Percentiles rank a stretch among this genome's conserved stretches.
Conservation (phyloP, 768 basidiomycete genomes). For the Galerina marginata region DNA sequence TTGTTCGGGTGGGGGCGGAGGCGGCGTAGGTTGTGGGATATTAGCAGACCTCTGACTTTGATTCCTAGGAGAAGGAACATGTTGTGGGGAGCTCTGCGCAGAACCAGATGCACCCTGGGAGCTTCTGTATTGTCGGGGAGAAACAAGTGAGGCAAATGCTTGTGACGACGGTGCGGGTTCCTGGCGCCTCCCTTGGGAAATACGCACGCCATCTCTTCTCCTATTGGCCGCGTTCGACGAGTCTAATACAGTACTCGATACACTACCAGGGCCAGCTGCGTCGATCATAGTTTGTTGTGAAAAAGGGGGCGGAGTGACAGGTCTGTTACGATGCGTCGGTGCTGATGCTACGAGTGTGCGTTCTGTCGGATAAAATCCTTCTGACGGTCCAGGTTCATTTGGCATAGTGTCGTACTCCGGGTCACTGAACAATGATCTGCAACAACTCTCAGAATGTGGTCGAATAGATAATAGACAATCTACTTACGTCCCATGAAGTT, state of each 20-base stretch:
- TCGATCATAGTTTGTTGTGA: constrained; percentile 18
- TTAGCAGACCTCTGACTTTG: not conserved
- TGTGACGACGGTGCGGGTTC: too few species aligned
- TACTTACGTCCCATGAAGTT: not conserved
- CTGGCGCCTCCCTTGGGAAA: too few species aligned
- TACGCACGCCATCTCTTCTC: not conserved
- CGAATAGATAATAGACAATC: not conserved
- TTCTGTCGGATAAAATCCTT: constrained; percentile 15
- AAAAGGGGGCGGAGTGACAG: not conserved
- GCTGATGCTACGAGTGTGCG: constrained; percentile 12
- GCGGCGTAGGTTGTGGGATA: not conserved
- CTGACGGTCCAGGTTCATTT: constrained; percentile 9
- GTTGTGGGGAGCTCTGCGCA: too few species aligned
- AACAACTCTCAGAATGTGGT: not conserved
- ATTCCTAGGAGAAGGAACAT: not conserved
- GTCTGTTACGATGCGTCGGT: constrained; percentile 1
- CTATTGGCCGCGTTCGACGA: not conserved
- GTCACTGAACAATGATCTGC: not conserved
- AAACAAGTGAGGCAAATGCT: too few species aligned
- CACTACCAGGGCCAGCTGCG: not conserved
- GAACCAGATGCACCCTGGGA: too few species aligned
- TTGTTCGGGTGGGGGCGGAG: not conserved
- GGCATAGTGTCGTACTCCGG: too few species aligned
- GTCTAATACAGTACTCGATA: not conserved
- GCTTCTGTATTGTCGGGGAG: too few species aligned